Percentiles rank a stretch among this genome's conserved stretches.
Evolutionary conservation across 2,329 filamentous ascomycete genomes (phyloP).

Genomic region (Calonectria crousiana): DNA sequence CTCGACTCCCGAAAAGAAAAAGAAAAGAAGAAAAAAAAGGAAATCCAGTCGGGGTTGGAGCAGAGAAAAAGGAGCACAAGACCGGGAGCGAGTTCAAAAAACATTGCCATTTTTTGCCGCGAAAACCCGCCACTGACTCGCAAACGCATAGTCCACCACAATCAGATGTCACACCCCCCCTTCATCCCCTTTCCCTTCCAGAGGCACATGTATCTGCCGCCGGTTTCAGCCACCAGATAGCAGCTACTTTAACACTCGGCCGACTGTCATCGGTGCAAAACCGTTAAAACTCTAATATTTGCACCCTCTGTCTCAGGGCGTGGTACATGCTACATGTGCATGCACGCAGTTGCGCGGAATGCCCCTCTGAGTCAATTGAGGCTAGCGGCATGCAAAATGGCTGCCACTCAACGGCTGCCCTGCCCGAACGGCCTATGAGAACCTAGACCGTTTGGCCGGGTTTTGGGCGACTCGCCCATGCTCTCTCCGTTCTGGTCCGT

Average conservation of each 20-base stretch:
- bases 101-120: slow-evolving; percentile 39
- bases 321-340: background rate
- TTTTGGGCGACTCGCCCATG: background rate
- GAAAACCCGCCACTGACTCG: slow-evolving; percentile 44
- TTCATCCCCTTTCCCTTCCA: too few species aligned
- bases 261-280: slow-evolving; percentile 8
- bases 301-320: background rate
- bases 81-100: slow-evolving; percentile 22
- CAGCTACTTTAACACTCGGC: slow-evolving; percentile 30
- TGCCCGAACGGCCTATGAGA: background rate
- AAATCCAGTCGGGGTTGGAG: background rate
- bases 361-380: background rate
- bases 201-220: slow-evolving; percentile 9
- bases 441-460: background rate
- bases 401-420: background rate
- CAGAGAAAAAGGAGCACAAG: background rate
- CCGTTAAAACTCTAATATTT: slow-evolving; percentile 7
- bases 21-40: background rate
- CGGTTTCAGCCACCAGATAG: background rate
- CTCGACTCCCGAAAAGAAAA: background rate
- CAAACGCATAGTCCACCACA: slow-evolving; percentile 10
- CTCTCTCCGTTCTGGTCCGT: background rate
- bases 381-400: slow-evolving; percentile 7
- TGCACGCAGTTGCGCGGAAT: background rate
- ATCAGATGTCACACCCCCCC: background rate